A percentile compares a stretch with the other conserved stretches of the same genome.
Evolutionary conservation across 345 rosid genomes (phyloP).

Genomic region (Acer saccharum): DNA sequence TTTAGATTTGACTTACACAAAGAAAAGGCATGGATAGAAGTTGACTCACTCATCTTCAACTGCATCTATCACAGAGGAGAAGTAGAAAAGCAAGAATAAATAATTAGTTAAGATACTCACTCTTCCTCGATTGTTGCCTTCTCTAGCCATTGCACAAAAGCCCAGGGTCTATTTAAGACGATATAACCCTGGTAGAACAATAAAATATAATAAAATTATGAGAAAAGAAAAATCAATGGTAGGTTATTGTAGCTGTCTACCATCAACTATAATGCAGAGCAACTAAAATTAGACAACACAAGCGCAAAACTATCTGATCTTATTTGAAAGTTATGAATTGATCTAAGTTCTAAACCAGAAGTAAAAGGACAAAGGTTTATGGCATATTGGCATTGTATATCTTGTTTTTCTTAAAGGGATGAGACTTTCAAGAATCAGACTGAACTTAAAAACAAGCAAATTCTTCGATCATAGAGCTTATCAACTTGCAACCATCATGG

Average conservation of each 20-base stretch:
- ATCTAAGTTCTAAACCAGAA: not conserved
- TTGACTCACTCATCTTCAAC: constrained; percentile 21
- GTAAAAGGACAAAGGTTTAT: not conserved
- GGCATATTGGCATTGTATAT: not conserved
- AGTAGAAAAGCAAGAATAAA: constrained; percentile 4
- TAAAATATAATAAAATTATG: constrained; percentile 11
- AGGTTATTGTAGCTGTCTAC: not conserved
- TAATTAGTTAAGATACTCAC: constrained; percentile 31
- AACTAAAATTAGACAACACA: not conserved
- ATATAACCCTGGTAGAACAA: constrained; percentile 60
- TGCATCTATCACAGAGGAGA: not conserved
- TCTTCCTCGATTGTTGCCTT: constrained; percentile 69
- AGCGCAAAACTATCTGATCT: not conserved
- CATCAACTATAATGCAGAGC: not conserved
- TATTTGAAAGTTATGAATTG: not conserved
- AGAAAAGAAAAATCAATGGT: not conserved
- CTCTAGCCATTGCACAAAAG: constrained; percentile 84
- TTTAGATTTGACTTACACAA: constrained; percentile 21
- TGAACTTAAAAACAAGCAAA: not conserved
- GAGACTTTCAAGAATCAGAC: not conserved
- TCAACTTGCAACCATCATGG: not conserved
- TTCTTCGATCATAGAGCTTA: not conserved
- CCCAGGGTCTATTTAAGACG: constrained; percentile 84
- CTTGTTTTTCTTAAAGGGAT: not conserved
- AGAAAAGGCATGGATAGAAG: constrained; percentile 6